Conservation (phyloP, 805 yeast species). For the Kluyveromyces siamensis region DNA sequence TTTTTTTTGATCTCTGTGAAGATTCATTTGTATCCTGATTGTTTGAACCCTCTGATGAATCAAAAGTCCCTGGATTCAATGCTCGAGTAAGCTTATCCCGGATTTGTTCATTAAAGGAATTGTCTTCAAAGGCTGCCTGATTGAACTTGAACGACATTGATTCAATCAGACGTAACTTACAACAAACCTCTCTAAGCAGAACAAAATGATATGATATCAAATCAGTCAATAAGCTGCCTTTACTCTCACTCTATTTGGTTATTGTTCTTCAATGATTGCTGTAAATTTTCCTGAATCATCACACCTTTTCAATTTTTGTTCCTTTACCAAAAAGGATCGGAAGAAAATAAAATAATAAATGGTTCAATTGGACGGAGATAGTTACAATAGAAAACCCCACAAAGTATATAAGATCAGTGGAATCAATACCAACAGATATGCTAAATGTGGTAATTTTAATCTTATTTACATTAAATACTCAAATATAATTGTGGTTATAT, state of each 20-base stretch:
- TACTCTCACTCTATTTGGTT: not conserved
- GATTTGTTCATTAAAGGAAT: constrained; percentile 23
- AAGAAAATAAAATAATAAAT: not conserved
- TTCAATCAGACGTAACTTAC: not conserved
- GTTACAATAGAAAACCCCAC: no score
- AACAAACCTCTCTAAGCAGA: not conserved
- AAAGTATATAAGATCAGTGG: no score
- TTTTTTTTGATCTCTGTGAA: constrained; percentile 10
- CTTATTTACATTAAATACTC: no score
- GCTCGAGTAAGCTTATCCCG: constrained; percentile 20
- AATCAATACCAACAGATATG: no score
- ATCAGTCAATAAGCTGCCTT: not conserved
- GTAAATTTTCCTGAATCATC: not conserved
- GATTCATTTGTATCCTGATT: constrained; percentile 6
- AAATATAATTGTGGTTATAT: no score
- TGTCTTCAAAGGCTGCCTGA: constrained; percentile 20
- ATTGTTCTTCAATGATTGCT: not conserved
- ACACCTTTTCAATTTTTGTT: not conserved
- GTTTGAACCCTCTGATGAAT: constrained; percentile 3
- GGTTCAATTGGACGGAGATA: no score
- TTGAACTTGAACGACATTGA: constrained; percentile 27
- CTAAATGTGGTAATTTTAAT: no score
- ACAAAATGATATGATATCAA: not conserved
- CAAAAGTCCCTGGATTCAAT: constrained; percentile 11
- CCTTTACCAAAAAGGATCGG: not conserved